Conservation (phyloP, 2,329 filamentous ascomycete genomes). For the Bipolaris oryzae region DNA sequence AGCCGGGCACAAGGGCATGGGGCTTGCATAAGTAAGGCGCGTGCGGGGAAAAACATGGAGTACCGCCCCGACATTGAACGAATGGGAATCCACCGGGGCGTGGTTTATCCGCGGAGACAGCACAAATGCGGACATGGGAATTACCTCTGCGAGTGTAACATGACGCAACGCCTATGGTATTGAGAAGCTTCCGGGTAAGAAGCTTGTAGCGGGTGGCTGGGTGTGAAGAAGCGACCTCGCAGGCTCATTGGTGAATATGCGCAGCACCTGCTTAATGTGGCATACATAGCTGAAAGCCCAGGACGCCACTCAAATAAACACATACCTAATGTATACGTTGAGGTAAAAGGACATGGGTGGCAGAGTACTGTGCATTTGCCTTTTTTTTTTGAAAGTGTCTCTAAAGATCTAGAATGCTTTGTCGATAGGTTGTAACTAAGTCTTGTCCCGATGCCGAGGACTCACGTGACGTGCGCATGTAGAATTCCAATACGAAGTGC, state of each 20-base stretch:
- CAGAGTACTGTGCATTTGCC: neutral
- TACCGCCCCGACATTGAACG: slow-evolving; percentile 28
- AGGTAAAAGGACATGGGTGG: neutral
- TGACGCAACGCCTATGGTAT: neutral
- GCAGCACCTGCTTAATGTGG: neutral
- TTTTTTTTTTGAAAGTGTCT: no score
- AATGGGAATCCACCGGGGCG: slow-evolving; percentile 20
- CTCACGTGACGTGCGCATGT: no score
- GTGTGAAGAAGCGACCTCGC: neutral
- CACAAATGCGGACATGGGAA: slow-evolving; percentile 2
- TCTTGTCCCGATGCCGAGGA: no score
- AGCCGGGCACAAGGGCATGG: slow-evolving; percentile 2
- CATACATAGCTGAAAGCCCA: neutral
- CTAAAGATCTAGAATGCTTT: no score
- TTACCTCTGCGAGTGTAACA: neutral
- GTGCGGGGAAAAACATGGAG: slow-evolving; percentile 12
- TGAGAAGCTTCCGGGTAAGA: slow-evolving; percentile 11
- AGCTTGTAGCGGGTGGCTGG: slow-evolving; percentile 8
- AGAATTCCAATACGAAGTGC: neutral
- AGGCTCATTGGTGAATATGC: neutral
- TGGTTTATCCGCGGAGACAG: neutral
- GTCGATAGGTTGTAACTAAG: no score
- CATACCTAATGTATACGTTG: no score
- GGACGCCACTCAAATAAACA: no score
- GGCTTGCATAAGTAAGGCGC: slow-evolving; percentile 19